Evolutionary conservation across 2,329 filamentous ascomycete genomes (phyloP).

Genomic region (Phaeosphaeriaceae sp.): DNA sequence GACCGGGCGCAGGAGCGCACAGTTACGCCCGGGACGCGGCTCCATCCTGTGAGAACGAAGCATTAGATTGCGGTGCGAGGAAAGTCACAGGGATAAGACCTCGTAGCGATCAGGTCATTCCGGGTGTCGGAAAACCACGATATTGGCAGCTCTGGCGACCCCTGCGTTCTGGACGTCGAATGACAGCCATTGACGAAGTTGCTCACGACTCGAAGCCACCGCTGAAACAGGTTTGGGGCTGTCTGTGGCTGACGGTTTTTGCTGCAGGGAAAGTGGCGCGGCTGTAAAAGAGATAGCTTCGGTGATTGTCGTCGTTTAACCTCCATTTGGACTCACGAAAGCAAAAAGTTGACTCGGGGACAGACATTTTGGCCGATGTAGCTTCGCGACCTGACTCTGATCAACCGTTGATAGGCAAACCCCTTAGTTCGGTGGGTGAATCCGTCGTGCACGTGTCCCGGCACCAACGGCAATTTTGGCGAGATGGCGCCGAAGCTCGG

Average conservation of each 20-base stretch:
- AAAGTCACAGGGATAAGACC: background rate
- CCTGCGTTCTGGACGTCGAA: background rate
- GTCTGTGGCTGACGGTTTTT: background rate
- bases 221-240: background rate
- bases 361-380: background rate
- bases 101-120: background rate
- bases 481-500: background rate
- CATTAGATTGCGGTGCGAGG: slow-evolving; percentile 3
- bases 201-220: background rate
- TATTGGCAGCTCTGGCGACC: slow-evolving; percentile 1
- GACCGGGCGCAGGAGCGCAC: background rate
- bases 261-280: background rate
- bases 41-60: background rate
- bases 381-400: background rate
- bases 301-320: background rate
- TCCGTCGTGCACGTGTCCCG: background rate
- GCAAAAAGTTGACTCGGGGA: background rate
- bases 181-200: background rate
- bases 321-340: background rate
- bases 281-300: background rate
- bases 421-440: background rate
- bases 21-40: background rate
- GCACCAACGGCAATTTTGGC: slow-evolving; percentile 1
- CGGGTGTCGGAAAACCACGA: background rate
- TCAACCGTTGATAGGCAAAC: background rate